Evolutionary conservation across 1,284 basidiomycete genomes (phyloP), one percentile per base, ranked within the genome.

Genomic region (Boletellus deceptivus): DNA sequence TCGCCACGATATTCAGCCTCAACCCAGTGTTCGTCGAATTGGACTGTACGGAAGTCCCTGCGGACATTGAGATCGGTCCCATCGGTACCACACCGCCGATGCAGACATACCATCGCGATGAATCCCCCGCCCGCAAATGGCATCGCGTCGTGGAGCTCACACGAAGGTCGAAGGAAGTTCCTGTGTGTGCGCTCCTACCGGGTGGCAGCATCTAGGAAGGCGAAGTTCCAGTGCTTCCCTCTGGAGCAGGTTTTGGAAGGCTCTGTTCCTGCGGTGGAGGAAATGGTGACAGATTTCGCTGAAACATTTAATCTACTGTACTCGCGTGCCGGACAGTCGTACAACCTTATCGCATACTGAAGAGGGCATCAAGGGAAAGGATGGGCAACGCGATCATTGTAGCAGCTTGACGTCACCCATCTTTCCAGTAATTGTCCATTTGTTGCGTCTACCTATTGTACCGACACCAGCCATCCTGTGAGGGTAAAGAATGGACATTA

Each of bases 171-270:
- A 59, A 52, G 20, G 55, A 50, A 14, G 24, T 69, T n/a, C 61
- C 68, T 29, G 48, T 69, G 16, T 65, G 65, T 43, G 61, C 67
- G n/a, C 55, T 69, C 36, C 54, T 64, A 13, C 63, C 65, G 8
- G 60, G 53, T 7, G 67, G 63, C 33, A 53, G 20, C 53, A 13
- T 60, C 59, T 5, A 50, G 58, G 10, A 69, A 54, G 33, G 58
- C 68, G 20, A 66, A 66, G 27, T 45, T 64, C 24, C 67, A 65
- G 31, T 62, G 60, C 25, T 43, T 63, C 20, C 61, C 65, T 43
- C 52, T 65, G 24, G 53, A 51, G 20, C 50, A 51, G 35, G 14
- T 63, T 17, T 38, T 66, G 17, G 50, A 45, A 38, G 57, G 54
- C 34, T 14, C 34, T 40, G 38, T 40, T n/a, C 17, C 39, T 6